Evolutionary conservation across 2,329 filamentous ascomycete species (phyloP).

Genomic region (Neocatenulostroma microsporum): DNA sequence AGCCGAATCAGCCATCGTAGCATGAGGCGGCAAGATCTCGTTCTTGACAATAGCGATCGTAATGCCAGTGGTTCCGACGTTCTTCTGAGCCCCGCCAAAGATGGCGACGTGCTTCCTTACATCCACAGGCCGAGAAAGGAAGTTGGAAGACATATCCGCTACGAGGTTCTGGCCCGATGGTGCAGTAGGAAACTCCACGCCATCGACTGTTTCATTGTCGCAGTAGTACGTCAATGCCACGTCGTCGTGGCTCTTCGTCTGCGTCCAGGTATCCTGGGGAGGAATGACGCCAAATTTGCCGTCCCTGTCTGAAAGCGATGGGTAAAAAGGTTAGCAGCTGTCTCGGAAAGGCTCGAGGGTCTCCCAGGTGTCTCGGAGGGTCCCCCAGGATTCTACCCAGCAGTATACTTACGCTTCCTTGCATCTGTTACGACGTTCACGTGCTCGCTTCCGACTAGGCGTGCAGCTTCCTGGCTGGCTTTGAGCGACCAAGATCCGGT

Average conservation of each 20-base stretch:
- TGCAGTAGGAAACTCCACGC: constrained; percentile 75
- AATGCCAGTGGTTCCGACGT: constrained; percentile 77
- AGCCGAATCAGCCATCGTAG: constrained; percentile 56
- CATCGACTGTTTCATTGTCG: constrained; percentile 90
- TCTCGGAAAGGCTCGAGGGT: too few species aligned
- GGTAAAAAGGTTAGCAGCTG: too few species aligned
- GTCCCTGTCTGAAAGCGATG: too few species aligned
- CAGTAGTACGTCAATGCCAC: constrained; percentile 75
- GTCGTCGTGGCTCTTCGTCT: constrained; percentile 55
- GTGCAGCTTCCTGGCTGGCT: constrained; percentile 71
- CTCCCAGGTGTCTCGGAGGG: too few species aligned
- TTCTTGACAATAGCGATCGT: constrained; percentile 82
- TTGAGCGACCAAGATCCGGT: constrained; percentile 90
- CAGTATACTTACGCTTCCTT: too few species aligned
- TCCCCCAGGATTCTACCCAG: too few species aligned
- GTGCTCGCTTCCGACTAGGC: constrained; percentile 67
- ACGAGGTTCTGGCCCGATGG: constrained; percentile 68
- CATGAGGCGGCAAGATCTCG: constrained; percentile 61
- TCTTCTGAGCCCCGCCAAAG: constrained; percentile 92
- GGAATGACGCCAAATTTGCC: constrained; percentile 86
- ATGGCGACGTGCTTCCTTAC: constrained; percentile 73
- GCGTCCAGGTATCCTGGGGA: constrained; percentile 65
- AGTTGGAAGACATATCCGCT: constrained; percentile 91
- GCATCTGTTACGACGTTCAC: constrained; percentile 73
- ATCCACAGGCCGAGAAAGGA: constrained; percentile 71